These are phyloP conservation scores for Metschnikowia gruessii DNA, from an alignment of 805 yeast genomes.

Conservation along the genomic window DNA sequence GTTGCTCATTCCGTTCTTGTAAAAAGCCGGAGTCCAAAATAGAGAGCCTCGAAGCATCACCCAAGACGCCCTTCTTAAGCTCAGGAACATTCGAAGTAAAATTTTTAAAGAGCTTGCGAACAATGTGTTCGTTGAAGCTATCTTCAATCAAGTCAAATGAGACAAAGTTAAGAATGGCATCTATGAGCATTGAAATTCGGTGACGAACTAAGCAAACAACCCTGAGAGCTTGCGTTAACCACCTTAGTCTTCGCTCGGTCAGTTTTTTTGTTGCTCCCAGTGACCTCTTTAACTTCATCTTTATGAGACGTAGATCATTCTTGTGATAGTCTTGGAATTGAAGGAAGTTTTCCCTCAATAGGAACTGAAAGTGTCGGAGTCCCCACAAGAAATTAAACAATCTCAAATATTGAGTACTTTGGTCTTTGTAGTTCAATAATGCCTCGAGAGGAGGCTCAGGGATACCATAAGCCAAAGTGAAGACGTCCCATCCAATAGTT, in stretches of 20 bases:
- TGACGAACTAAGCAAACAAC: slow-evolving; percentile 38
- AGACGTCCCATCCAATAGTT: slow-evolving; percentile 86
- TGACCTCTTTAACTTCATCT: slow-evolving; percentile 2
- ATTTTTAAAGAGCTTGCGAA: slow-evolving; percentile 22
- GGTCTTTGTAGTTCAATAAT: slow-evolving; percentile 34
- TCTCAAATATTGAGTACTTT: slow-evolving; percentile 53
- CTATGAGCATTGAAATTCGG: slow-evolving; percentile 42
- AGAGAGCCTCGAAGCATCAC: slow-evolving; percentile 11
- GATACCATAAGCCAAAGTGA: slow-evolving; percentile 74
- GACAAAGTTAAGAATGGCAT: slow-evolving; percentile 39
- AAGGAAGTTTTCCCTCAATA: slow-evolving; percentile 39
- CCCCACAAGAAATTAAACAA: slow-evolving; percentile 87
- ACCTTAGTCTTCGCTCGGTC: slow-evolving; percentile 14
- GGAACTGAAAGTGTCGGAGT: slow-evolving; percentile 57
- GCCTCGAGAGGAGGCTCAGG: slow-evolving; percentile 52
- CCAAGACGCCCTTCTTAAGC: background rate
- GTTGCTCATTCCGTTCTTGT: background rate
- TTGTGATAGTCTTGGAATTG: slow-evolving; percentile 28
- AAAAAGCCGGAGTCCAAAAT: slow-evolving; percentile 12
- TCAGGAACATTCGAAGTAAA: background rate
- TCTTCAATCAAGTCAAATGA: slow-evolving; percentile 47
- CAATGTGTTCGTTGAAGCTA: slow-evolving; percentile 29
- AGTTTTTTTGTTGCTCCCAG: background rate
- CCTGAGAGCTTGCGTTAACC: slow-evolving; percentile 32
- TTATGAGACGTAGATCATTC: slow-evolving; percentile 24